A percentile compares a stretch with the other conserved stretches of the same genome.
Conservation (phyloP, 768 basidiomycete genomes). For the Tricholoma bakamatsutake region DNA sequence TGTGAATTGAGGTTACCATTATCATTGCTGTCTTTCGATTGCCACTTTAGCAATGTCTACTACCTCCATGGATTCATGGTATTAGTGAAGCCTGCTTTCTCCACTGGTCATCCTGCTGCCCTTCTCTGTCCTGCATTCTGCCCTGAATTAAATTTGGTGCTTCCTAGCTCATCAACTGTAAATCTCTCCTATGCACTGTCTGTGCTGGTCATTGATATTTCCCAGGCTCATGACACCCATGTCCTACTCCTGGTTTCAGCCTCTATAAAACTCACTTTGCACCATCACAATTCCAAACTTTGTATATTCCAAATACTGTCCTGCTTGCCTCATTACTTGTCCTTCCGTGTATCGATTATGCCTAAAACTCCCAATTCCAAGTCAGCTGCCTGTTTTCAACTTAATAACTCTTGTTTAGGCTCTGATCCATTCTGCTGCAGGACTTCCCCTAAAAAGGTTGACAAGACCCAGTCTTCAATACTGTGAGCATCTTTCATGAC, state of each 20-base stretch:
- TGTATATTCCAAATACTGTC: neutral
- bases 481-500: no score
- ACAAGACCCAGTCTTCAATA: no score
- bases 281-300: neutral
- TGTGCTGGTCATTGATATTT: neutral
- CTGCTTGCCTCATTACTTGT: neutral
- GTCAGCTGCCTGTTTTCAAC: no score
- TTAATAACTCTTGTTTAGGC: no score
- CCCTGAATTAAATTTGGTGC: neutral
- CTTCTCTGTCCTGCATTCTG: neutral
- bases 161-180: neutral
- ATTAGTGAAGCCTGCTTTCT: neutral
- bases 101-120: neutral
- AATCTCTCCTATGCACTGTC: neutral
- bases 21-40: neutral
- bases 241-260: neutral
- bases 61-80: slow-evolving; percentile 1
- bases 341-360: neutral
- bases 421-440: no score
- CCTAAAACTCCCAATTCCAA: no score
- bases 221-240: neutral
- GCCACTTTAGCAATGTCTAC: neutral
- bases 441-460: no score
- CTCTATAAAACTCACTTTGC: neutral
- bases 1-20: neutral